These are phyloP conservation scores for Metschnikowia chrysomelidarum DNA, from an alignment of 805 yeast species.

Conservation along the genomic window DNA sequence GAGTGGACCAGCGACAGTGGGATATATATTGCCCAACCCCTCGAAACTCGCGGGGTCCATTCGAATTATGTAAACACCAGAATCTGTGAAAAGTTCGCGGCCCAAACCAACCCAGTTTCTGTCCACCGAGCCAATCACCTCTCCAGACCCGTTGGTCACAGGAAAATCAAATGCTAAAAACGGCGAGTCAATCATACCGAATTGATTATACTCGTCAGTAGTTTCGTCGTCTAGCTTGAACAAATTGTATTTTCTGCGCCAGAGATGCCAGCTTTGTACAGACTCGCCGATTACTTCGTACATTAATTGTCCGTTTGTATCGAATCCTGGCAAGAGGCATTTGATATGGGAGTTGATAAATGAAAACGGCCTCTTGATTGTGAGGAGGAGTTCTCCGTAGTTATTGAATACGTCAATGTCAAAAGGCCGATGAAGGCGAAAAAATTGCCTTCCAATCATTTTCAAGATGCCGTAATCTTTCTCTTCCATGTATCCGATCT, in stretches of 20 bases:
- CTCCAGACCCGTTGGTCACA: conserved; percentile 55
- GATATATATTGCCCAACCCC: conserved; percentile 53
- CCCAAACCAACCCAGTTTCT: conserved; percentile 96
- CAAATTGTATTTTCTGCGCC: conserved; percentile 87
- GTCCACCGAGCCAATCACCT: conserved; percentile 73
- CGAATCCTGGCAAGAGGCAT: conserved; percentile 58
- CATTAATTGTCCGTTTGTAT: conserved; percentile 32
- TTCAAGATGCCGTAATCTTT: conserved; percentile 69
- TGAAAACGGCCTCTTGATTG: conserved; percentile 79
- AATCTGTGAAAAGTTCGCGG: conserved; percentile 89
- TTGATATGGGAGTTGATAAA: conserved; percentile 87
- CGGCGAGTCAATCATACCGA: conserved; percentile 84
- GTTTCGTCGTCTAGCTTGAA: conserved; percentile 50
- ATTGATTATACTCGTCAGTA: conserved; percentile 61
- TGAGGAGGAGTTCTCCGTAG: conserved; percentile 56
- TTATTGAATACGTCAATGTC: conserved; percentile 68
- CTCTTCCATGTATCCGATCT: conserved; percentile 79
- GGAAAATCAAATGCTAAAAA: conserved; percentile 87
- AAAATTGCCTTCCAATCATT: conserved; percentile 77
- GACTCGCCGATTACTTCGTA: conserved; percentile 72
- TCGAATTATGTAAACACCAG: conserved; percentile 85
- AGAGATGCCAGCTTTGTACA: conserved; percentile 90
- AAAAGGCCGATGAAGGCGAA: conserved; percentile 84
- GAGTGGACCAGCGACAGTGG: conserved; percentile 51
- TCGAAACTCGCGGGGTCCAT: conserved; percentile 73